Percentiles rank a stretch among this genome's conserved stretches.
Evolutionary conservation across 805 yeast species (phyloP).

Genomic region (Wickerhamiella slavikovae): DNA sequence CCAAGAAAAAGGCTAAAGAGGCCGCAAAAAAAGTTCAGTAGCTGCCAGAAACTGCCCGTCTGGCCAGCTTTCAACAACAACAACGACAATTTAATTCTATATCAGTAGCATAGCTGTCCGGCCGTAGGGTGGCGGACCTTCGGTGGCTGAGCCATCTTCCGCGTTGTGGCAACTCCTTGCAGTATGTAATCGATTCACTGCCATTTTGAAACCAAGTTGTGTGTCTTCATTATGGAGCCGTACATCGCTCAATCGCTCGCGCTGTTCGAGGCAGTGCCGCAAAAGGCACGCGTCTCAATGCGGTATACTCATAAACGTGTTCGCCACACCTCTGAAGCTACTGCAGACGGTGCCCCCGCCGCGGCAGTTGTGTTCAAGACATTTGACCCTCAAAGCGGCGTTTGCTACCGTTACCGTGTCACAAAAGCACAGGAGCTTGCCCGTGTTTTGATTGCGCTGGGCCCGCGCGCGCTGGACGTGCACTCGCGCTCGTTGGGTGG

Average conservation of each 20-base stretch:
- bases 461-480: constrained; percentile 21
- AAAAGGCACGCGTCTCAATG: constrained; percentile 16
- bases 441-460: constrained; percentile 48
- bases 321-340: constrained; percentile 12
- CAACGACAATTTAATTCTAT: no score
- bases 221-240: constrained; percentile 17
- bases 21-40: constrained; percentile 10
- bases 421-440: constrained; percentile 52
- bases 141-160: no score
- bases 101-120: no score
- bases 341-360: constrained; percentile 13
- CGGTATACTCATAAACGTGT: constrained; percentile 20
- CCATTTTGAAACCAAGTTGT: not conserved
- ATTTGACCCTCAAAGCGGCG: constrained; percentile 43
- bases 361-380: constrained; percentile 31
- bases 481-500: constrained; percentile 2
- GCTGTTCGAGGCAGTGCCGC: constrained; percentile 25
- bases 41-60: no score
- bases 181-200: not conserved
- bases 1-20: constrained; percentile 32
- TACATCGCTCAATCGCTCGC: constrained; percentile 24
- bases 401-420: constrained; percentile 36
- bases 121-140: no score
- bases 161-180: no score
- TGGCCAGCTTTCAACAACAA: no score